phyloP scores from a whole-genome alignment of 495 filamentous ascomycete species.

The Sporormia fimetaria region DNA sequence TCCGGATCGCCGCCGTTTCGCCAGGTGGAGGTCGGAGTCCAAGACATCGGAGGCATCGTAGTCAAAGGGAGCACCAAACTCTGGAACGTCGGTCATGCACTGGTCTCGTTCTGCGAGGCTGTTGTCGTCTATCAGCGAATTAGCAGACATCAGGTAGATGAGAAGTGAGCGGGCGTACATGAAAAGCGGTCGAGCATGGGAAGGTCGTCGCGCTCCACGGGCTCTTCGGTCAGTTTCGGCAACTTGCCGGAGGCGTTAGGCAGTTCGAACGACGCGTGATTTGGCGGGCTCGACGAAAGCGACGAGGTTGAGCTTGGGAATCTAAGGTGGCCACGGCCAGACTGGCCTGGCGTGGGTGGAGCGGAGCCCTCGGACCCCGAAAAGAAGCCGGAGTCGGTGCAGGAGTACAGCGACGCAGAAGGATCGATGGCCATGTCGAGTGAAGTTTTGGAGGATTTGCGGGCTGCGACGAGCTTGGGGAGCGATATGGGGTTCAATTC shows the following conservation, averaged over 20 bases:
- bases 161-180: conserved; percentile 9
- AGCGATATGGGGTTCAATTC: conserved; percentile 22
- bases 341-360: conserved; percentile 52
- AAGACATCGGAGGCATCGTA: conserved; percentile 34
- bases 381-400: conserved; percentile 30
- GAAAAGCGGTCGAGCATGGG: conserved; percentile 14
- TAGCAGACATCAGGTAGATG: conserved; percentile 1
- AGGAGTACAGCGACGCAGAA: conserved; percentile 16
- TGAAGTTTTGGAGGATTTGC: conserved; percentile 19
- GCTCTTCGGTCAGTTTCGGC: conserved; percentile 27
- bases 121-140: conserved; percentile 10
- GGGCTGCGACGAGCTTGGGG: conserved; percentile 23
- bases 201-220: conserved; percentile 23
- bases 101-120: no score
- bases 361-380: conserved; percentile 49
- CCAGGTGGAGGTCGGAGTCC: conserved; percentile 42
- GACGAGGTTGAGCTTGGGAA: conserved; percentile 55
- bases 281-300: conserved; percentile 41
- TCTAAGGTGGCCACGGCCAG: conserved; percentile 42
- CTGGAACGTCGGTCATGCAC: conserved; percentile 9
- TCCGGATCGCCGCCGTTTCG: conserved; percentile 54
- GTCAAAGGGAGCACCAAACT: neutral
- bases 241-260: conserved; percentile 23
- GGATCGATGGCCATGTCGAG: conserved; percentile 19
- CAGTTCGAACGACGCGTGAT: conserved; percentile 33